Conservation (phyloP, 2,329 filamentous ascomycete species). For the Leptographium lundbergii region DNA sequence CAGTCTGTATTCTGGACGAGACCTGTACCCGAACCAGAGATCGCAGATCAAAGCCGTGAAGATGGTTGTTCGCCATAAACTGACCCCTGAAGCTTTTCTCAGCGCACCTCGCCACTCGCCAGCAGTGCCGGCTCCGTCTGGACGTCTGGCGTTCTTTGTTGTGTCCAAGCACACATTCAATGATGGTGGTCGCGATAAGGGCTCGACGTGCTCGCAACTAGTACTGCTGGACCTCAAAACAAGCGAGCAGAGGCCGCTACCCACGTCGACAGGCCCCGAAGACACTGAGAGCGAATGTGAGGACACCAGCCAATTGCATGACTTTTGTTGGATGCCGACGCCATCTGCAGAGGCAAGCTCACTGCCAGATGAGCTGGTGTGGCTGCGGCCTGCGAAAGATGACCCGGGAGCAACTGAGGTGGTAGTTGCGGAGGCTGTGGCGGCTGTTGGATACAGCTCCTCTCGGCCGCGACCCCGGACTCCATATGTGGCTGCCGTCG, state of each 20-base stretch:
- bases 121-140: conserved; percentile 24
- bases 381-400: conserved; percentile 16
- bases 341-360: background rate
- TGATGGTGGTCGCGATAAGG: conserved; percentile 7
- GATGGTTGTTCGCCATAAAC: conserved; percentile 12
- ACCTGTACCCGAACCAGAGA: background rate
- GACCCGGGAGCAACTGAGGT: conserved; percentile 19
- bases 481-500: conserved; percentile 16
- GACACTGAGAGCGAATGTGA: background rate
- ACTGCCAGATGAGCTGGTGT: conserved; percentile 18
- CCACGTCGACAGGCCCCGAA: background rate
- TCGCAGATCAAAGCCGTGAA: too few relatives aligned
- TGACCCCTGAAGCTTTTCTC: conserved; percentile 14
- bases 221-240: conserved; percentile 21
- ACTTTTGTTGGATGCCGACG: conserved; percentile 24
- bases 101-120: conserved; percentile 12
- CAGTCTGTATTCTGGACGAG: background rate
- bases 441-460: background rate
- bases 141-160: conserved; percentile 23
- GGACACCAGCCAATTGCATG: conserved; percentile 18
- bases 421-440: conserved; percentile 13
- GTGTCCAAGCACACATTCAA: conserved; percentile 22
- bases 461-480: background rate
- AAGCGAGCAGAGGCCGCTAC: conserved; percentile 13
- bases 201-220: conserved; percentile 20